Conservation (phyloP, 2,329 filamentous ascomycete species). For the Fusarium algeriense region DNA sequence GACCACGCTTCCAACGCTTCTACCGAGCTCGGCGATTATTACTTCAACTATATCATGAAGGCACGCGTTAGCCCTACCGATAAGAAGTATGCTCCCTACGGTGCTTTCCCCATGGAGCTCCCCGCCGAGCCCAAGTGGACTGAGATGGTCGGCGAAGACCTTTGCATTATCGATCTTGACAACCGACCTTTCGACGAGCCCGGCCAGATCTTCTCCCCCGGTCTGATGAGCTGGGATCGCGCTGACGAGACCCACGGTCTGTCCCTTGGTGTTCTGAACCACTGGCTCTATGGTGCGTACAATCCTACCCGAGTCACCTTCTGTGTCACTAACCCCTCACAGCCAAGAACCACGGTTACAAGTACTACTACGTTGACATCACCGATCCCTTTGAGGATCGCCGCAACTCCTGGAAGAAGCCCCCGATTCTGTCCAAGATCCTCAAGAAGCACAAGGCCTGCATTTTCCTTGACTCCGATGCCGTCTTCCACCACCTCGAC, state of each 20-base stretch:
- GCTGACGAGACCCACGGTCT: constrained; percentile 51
- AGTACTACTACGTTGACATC: constrained; percentile 60
- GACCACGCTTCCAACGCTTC: constrained; percentile 30
- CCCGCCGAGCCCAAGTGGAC: constrained; percentile 49
- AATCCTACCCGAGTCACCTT: neutral
- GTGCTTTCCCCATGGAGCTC: constrained; percentile 52
- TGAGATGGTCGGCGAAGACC: constrained; percentile 52
- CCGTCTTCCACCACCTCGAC: constrained; percentile 58
- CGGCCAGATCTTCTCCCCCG: constrained; percentile 53
- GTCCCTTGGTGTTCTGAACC: constrained; percentile 58
- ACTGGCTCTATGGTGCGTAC: constrained; percentile 57
- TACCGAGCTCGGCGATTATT: constrained; percentile 49
- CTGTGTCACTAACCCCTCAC: constrained; percentile 36
- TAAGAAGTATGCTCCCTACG: constrained; percentile 47
- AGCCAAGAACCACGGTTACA: constrained; percentile 62
- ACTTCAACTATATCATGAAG: constrained; percentile 51
- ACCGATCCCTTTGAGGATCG: constrained; percentile 54
- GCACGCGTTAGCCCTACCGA: constrained; percentile 45
- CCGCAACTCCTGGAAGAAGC: constrained; percentile 62
- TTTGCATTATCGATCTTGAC: constrained; percentile 62
- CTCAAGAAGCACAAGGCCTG: constrained; percentile 59
- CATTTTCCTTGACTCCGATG: constrained; percentile 60
- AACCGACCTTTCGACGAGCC: constrained; percentile 55
- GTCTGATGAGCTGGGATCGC: constrained; percentile 54
- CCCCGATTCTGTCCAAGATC: constrained; percentile 57